A percentile compares a stretch with the other conserved stretches of the same genome.
Evolutionary conservation across 225 moss, liverwort and hornwort genomes (phyloP).

Genomic region (Antitrichia curtipendula): DNA sequence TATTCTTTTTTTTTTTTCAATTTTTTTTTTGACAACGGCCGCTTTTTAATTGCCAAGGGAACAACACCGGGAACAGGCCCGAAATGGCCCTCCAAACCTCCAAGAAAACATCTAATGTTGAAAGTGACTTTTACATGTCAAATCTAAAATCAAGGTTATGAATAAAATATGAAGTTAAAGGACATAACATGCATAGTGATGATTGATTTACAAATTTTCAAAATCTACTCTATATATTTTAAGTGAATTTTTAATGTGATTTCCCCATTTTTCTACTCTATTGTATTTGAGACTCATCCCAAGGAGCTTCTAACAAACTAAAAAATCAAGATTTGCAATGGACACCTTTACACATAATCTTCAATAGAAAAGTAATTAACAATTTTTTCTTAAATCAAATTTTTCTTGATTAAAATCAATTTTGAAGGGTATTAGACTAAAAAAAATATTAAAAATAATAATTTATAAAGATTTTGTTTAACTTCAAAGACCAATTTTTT

Average conservation of each 20-base stretch:
- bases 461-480: not conserved
- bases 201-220: not conserved
- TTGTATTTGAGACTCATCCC: not conserved
- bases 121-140: not conserved
- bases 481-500: not conserved
- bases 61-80: too few species aligned
- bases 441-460: not conserved
- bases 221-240: not conserved
- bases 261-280: not conserved
- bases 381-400: not conserved
- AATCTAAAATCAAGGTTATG: not conserved
- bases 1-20: too few species aligned
- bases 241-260: not conserved
- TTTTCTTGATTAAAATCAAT: not conserved
- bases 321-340: not conserved
- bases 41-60: too few species aligned
- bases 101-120: too few species aligned
- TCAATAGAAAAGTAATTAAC: not conserved
- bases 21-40: too few species aligned
- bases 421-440: not conserved
- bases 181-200: not conserved
- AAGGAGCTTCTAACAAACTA: not conserved
- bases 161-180: not conserved
- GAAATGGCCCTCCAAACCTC: too few species aligned
- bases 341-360: too few species aligned